Base-by-base conservation (phyloP, 129 eudicot genomes). In the Chrysanthemum seticuspe region DNA sequence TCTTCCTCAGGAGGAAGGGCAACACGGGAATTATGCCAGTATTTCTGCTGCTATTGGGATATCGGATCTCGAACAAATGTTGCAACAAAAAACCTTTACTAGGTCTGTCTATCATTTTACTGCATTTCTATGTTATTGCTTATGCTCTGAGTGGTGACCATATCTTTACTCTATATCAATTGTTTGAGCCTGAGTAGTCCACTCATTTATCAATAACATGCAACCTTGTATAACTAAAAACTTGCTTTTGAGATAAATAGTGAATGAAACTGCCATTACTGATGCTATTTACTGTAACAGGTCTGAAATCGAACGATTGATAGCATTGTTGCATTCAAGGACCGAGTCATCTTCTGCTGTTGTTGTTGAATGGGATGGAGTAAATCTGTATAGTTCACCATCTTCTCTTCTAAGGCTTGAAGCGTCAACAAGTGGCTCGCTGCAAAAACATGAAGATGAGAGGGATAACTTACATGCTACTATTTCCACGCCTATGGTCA, bases 21-120 rank as follows among this genome's bases (percentile, higher is more conserved):
- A 36, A 50, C 47, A 34, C 80, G 92, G 84, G 70, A 87, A 87
- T 75, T 52, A 71, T 62, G 81, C 78, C 21, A 74, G 44, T 29
- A 44, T n/a, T 65, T 54, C 76, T 45, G 77, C 61, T 45, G 70
- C 70, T 56, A 63, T 69, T 65, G 89, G 84, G n/a, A 75, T 95
- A 66, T 84, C 89, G 21, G 99, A 90, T 52, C 96, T 95, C 48
- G 99, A 88, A 76, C 85, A 81, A 62, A 73, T 90, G 85, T 79
- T 95, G 74, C 88, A 86, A 82, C 87, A 88, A 57, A 88, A 85
- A 78, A 88, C 88, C 34, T 95, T 95, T 78, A 84, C 96, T 50
- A 91, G 97, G 99, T 91, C 60, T 49, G 85, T 79, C 53, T 70
- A 45, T 54, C 54, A 31, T 31, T 67, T 73, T 55, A 68, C 36